phyloP scores from a whole-genome alignment of 495 filamentous ascomycete species.

The Podospora pseudocomata region DNA sequence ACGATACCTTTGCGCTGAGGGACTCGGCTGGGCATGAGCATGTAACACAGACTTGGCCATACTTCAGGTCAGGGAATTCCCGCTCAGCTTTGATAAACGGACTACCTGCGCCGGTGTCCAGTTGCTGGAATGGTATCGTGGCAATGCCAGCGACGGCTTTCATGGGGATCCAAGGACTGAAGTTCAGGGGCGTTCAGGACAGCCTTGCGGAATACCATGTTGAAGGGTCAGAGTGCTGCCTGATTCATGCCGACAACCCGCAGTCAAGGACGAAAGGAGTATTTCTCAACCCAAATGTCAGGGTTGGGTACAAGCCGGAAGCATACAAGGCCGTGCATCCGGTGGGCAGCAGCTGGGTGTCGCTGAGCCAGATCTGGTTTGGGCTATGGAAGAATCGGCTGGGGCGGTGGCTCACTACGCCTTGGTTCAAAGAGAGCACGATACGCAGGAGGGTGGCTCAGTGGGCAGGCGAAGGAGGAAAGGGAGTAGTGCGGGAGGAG shows the following conservation, averaged over 20 bases:
- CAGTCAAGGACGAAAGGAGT: constrained; percentile 51
- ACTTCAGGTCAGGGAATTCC: constrained; percentile 62
- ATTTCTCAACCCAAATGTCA: constrained; percentile 73
- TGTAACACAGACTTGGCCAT: constrained; percentile 69
- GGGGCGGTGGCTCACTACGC: constrained; percentile 26
- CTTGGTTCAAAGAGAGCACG: constrained; percentile 33
- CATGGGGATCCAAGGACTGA: constrained; percentile 25
- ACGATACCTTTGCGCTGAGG: constrained; percentile 83
- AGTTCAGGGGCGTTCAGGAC: constrained; percentile 71
- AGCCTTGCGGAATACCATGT: constrained; percentile 63
- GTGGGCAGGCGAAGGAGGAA: constrained; percentile 33
- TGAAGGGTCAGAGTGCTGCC: constrained; percentile 79
- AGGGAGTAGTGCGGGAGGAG: constrained; percentile 43
- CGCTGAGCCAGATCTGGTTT: constrained; percentile 22
- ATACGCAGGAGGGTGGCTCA: constrained; percentile 39
- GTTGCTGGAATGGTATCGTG: constrained; percentile 85
- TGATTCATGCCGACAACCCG: constrained; percentile 75
- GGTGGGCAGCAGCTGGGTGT: constrained; percentile 32
- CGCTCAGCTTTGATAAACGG: constrained; percentile 53
- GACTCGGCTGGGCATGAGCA: constrained; percentile 62
- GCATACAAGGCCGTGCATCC: constrained; percentile 51
- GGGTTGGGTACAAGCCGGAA: constrained; percentile 62
- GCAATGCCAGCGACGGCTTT: constrained; percentile 31
- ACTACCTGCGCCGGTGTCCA: constrained; percentile 62
- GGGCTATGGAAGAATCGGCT: constrained; percentile 50